Evolutionary conservation across 2,329 filamentous ascomycete genomes (phyloP).

Genomic region (Coniochaeta hoffmannii): DNA sequence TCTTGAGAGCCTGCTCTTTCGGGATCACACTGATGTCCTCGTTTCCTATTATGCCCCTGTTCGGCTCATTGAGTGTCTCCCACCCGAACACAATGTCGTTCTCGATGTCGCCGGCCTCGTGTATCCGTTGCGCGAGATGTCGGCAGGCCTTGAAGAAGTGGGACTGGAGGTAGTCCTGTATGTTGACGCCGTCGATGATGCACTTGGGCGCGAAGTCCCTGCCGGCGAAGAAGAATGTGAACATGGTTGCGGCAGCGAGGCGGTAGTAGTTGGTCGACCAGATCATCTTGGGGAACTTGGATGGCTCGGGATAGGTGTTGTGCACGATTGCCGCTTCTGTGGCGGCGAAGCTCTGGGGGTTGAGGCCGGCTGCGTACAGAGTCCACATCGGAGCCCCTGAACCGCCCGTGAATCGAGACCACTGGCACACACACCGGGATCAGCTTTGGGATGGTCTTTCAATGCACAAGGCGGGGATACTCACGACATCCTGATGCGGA

Average conservation of each 20-base stretch:
- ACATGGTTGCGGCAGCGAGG: conserved; percentile 80
- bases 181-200: conserved; percentile 89
- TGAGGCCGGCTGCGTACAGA: conserved; percentile 84
- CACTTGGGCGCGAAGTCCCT: conserved; percentile 92
- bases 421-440: conserved; percentile 38
- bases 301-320: conserved; percentile 82
- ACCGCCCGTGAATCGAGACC: conserved; percentile 90
- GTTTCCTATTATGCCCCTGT: conserved; percentile 78
- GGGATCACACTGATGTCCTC: conserved; percentile 76
- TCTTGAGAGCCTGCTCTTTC: conserved; percentile 80
- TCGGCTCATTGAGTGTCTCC: conserved; percentile 95
- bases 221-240: conserved; percentile 89
- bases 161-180: conserved; percentile 86
- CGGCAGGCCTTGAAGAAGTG: conserved; percentile 78
- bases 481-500: conserved; percentile 91
- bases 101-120: conserved; percentile 83
- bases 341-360: conserved; percentile 74
- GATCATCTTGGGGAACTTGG: conserved; percentile 94
- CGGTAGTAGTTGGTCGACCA: conserved; percentile 97
- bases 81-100: conserved; percentile 86
- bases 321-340: conserved; percentile 93
- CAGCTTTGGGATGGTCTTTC: conserved; percentile 4
- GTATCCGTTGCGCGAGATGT: conserved; percentile 76
- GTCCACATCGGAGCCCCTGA: conserved; percentile 98
- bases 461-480: conserved; percentile 10